Evolutionary conservation across 2,329 filamentous ascomycete genomes (phyloP), one percentile per base, ranked within the genome.

Genomic region (Microdochium paspali): DNA sequence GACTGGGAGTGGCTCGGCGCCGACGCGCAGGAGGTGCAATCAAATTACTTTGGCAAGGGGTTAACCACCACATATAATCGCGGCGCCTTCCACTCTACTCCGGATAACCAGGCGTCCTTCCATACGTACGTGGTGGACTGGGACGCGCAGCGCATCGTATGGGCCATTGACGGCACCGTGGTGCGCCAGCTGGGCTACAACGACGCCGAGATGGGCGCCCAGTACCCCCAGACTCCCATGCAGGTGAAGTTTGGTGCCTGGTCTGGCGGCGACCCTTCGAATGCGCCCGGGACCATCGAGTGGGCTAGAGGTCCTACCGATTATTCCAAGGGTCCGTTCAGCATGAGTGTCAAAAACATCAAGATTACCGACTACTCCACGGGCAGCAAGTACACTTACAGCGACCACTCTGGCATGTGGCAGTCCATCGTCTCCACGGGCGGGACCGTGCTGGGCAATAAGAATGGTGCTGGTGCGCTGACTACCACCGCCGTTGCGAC

Each of bases 221-320:
- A 95, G 66, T 98, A 94, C 62, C 93, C 93, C 7, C 93, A 98
- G 69, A 90, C 90, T 1, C 93, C 93, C 3, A 95, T 95, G 89
- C 85, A 90, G 67, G 71, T 97, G 68, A 94, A 91, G 67, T 82
- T 97, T 57, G 93, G 93, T 51, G 73, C 85, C 48, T 98, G 93
- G 93, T 83, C 88, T 46, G 93, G 90, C 59, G 93, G 93, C 56
- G 93, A 97, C 65, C 68, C 88, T 1, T 74, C 73, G 56, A 96
- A 97, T 65, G 61, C 82, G 1, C 64, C 75, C 13, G 93, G 93
- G 49, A 97, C 91, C 15, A 88, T 97, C 58, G 73, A 81, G 54
- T 98, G 93, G 93, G 87, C 93, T 48, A 79, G 85, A 47, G 93
- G 93, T 13, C 76, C 80, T 44, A 95, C 89, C 44, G 82, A 96